Conservation (phyloP, 257 asterid species). For the Cordia subcordata region DNA sequence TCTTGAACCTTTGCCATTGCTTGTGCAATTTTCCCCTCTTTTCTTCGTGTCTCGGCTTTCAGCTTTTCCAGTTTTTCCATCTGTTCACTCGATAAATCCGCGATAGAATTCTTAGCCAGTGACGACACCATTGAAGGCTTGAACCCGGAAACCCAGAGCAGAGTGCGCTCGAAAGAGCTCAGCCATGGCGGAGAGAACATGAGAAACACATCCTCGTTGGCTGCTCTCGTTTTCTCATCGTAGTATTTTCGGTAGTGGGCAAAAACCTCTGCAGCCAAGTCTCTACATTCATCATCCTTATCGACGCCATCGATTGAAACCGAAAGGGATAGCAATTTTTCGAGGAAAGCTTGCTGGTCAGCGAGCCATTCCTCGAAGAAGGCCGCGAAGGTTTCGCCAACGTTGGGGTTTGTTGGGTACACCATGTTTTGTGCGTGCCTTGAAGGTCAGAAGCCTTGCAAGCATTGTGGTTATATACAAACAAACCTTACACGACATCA, state of each 20-base stretch:
- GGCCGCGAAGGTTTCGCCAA: constrained; percentile 10
- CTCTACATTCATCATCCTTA: constrained; percentile 5
- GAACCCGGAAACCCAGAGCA: constrained; percentile 27
- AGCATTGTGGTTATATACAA: neutral
- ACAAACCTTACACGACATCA: neutral
- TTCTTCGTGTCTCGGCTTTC: constrained; percentile 1
- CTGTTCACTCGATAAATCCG: constrained; percentile 12
- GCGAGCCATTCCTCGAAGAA: constrained; percentile 20
- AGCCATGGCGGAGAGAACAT: constrained; percentile 30
- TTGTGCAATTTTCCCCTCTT: constrained; percentile 17
- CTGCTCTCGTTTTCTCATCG: constrained; percentile 8
- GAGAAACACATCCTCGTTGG: constrained; percentile 9
- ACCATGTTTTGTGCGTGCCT: neutral
- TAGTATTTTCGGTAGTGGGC: constrained; percentile 19
- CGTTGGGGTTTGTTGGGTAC: neutral
- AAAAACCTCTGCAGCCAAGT: constrained; percentile 11
- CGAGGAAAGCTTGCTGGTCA: constrained; percentile 5
- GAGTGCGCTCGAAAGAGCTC: constrained; percentile 15
- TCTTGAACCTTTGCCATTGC: constrained; percentile 25
- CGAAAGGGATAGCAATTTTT: constrained; percentile 6
- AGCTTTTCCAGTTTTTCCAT: neutral
- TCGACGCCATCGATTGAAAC: neutral
- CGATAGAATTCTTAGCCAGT: neutral
- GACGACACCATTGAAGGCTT: constrained; percentile 21
- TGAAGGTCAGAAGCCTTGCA: neutral